Percentiles rank a stretch among this genome's conserved stretches.
These are phyloP conservation scores for Stachybotrys elegans DNA, from an alignment of 2,329 filamentous ascomycete species.

Conservation along the genomic window DNA sequence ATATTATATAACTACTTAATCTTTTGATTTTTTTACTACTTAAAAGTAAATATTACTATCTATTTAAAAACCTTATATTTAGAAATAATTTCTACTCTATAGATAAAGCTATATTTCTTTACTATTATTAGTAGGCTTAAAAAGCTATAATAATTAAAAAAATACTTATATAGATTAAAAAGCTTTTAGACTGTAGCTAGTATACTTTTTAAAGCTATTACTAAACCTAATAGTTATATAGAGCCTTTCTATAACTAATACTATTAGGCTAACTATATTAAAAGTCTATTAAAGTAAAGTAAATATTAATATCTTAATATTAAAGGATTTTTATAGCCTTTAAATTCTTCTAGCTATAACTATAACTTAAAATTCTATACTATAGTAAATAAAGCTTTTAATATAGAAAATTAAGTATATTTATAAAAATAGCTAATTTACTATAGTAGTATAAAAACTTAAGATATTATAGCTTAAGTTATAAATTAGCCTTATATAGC, in stretches of 20 bases:
- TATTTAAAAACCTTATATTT: background rate
- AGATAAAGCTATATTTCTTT: background rate
- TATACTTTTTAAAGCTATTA: background rate
- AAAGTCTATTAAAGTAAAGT: background rate
- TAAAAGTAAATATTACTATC: slow-evolving; percentile 1
- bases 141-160: background rate
- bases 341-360: background rate
- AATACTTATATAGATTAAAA: background rate
- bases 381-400: background rate
- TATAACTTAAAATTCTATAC: background rate
- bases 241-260: background rate
- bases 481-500: background rate
- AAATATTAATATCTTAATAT: background rate
- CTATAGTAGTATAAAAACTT: background rate
- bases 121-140: background rate
- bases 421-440: background rate
- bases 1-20: slow-evolving; percentile 5
- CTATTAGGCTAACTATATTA: background rate
- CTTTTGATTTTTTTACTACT: slow-evolving; percentile 3
- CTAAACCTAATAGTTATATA: background rate
- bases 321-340: background rate
- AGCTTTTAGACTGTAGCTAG: background rate
- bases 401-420: background rate
- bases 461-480: background rate
- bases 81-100: background rate